Base-by-base conservation (phyloP, 2,329 filamentous ascomycete genomes). In the Cylindrodendrum hubeiense region DNA sequence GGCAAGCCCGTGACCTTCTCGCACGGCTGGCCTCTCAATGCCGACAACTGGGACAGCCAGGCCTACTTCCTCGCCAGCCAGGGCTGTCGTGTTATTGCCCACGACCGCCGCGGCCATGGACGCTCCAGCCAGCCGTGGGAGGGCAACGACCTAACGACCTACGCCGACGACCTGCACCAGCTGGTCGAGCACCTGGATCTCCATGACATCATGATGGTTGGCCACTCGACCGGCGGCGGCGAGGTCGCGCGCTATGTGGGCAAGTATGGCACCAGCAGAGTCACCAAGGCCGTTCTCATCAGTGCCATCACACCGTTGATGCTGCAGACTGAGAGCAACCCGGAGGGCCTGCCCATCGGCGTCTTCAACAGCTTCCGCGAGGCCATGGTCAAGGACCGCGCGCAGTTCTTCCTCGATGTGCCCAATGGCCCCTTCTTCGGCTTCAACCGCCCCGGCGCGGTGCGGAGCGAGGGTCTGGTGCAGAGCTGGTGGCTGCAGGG, bases 341-440 rank as follows among this genome's bases (percentile, higher is more conserved):
- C 79, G 1, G 73, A 78, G 37, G 81, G 80, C 9, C 66, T 73
- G 1, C 77, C 78, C 1, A 69, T 77, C n/a, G 67, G 71, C 2
- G 77, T 81, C 7, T 81, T 82, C 51, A 79, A 82, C 61, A 61
- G 71, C 13, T 81, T 82, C 69, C 75, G 79, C 33, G 57, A 71
- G 3, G 73, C 76, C 5, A 81, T 82, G 76, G 51, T 58, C 5
- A 74, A 77, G 51, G 52, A 65, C 46, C 64, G 64, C 33, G 60
- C 60, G 13, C 79, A 91, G 26, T 91, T 90, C 4, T 88, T 91
- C 70, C 89, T 90, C 69, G 88, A 89, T 73, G 89, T 91, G 87
- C 89, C 88, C 1, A 89, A 91, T 5, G 90, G 92, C 37, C 87
- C 90, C 54, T 90, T 90, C 44, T 87, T 89, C 24, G 75, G 90